These are phyloP conservation scores for Astraeus odoratus DNA, from an alignment of 768 basidiomycete species.

Conservation along the genomic window DNA sequence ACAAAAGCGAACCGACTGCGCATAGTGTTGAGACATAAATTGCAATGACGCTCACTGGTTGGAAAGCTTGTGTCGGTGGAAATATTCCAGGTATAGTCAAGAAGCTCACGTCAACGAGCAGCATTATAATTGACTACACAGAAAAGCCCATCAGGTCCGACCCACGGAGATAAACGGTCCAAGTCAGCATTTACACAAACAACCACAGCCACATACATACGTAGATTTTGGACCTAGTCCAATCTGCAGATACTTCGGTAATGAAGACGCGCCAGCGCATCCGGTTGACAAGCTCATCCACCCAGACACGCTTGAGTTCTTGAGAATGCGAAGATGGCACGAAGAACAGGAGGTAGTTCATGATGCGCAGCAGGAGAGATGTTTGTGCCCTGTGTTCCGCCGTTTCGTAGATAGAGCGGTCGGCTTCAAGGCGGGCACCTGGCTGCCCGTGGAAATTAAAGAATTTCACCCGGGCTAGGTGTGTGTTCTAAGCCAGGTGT, in stretches of 20 bases:
- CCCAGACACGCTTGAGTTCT: constrained; percentile 36
- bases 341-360: constrained; percentile 37
- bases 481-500: constrained; percentile 7
- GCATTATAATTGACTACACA: constrained; percentile 39
- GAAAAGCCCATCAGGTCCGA: background rate
- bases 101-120: too few relatives aligned
- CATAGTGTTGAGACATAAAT: too few relatives aligned
- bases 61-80: too few relatives aligned
- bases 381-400: constrained; percentile 6
- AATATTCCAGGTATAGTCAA: too few relatives aligned
- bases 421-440: constrained; percentile 27
- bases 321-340: constrained; percentile 39
- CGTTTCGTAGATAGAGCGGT: constrained; percentile 20
- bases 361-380: constrained; percentile 29
- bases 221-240: constrained; percentile 42
- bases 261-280: constrained; percentile 37
- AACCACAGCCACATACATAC: constrained; percentile 24
- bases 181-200: background rate
- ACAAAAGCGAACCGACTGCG: too few relatives aligned
- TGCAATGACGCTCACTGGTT: too few relatives aligned
- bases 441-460: constrained; percentile 32
- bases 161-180: background rate
- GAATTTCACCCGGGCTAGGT: constrained; percentile 22
- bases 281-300: constrained; percentile 36
- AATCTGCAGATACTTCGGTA: constrained; percentile 35